These are phyloP conservation scores for Talaromyces wortmannii DNA, from an alignment of 495 filamentous ascomycete species.

Conservation along the genomic window DNA sequence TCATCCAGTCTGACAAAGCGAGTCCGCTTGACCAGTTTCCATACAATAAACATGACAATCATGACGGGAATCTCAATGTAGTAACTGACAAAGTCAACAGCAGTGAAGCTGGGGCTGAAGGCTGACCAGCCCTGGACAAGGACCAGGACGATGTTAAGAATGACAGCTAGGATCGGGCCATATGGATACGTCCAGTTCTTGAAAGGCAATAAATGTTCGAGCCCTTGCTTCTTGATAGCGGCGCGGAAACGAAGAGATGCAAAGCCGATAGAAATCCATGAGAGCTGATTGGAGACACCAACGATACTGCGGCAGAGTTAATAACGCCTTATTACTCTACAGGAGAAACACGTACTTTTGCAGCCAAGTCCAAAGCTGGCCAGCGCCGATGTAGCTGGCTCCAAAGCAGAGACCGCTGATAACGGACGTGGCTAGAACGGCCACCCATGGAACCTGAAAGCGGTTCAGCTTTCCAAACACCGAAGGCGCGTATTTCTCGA, in stretches of 20 bases:
- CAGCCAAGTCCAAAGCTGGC: conserved; percentile 51
- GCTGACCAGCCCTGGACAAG: conserved; percentile 55
- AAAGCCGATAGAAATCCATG: conserved; percentile 53
- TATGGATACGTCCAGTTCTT: conserved; percentile 56
- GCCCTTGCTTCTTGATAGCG: conserved; percentile 43
- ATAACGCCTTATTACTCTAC: background rate
- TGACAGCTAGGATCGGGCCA: conserved; percentile 43
- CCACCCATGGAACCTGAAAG: conserved; percentile 52
- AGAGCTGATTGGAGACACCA: conserved; percentile 57
- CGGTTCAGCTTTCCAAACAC: conserved; percentile 45
- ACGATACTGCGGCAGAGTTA: conserved; percentile 35
- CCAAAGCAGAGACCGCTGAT: conserved; percentile 55
- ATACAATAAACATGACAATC: conserved; percentile 42
- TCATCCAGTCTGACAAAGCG: conserved; percentile 25
- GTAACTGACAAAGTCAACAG: conserved; percentile 44
- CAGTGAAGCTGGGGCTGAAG: conserved; percentile 44
- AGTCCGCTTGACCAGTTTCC: conserved; percentile 43
- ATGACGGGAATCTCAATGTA: conserved; percentile 46
- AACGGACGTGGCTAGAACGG: conserved; percentile 46
- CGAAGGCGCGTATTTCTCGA: conserved; percentile 37
- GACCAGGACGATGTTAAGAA: conserved; percentile 48
- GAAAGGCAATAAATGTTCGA: conserved; percentile 53
- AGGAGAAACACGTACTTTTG: conserved; percentile 36
- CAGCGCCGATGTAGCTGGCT: conserved; percentile 54
- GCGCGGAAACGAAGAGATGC: conserved; percentile 53